phyloP scores from a whole-genome alignment of 371 early-diverging fungal genomes.

The Lichtheimia ornata region DNA sequence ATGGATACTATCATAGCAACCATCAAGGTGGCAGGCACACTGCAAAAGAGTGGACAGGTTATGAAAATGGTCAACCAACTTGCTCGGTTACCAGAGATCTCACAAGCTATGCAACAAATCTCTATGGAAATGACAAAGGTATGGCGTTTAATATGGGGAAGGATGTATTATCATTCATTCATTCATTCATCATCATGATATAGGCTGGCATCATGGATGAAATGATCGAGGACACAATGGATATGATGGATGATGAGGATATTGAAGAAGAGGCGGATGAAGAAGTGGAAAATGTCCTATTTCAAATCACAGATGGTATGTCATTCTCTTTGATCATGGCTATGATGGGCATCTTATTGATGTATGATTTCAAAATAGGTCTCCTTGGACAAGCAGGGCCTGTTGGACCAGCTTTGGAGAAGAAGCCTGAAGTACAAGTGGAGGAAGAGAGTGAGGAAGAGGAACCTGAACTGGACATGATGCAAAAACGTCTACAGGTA shows the following conservation, averaged over 20 bases:
- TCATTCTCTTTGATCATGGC: neutral
- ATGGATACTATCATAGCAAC: constrained; percentile 55
- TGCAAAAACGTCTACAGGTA: constrained; percentile 86
- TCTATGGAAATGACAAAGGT: constrained; percentile 95
- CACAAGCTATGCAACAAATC: constrained; percentile 85
- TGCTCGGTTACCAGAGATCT: constrained; percentile 84
- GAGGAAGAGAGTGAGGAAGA: constrained; percentile 67
- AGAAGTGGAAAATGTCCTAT: constrained; percentile 89
- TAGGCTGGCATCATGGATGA: constrained; percentile 95
- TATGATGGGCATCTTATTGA: no score
- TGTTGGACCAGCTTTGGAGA: constrained; percentile 59
- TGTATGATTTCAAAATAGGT: constrained; percentile 38
- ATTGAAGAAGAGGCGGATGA: constrained; percentile 94
- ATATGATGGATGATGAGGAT: constrained; percentile 85
- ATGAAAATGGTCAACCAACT: constrained; percentile 90
- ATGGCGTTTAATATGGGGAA: neutral
- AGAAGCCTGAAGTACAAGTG: constrained; percentile 35
- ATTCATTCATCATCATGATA: neutral
- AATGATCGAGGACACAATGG: constrained; percentile 92
- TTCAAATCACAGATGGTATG: constrained; percentile 86
- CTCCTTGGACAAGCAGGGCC: constrained; percentile 70
- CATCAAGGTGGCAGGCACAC: constrained; percentile 84
- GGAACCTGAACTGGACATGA: constrained; percentile 78
- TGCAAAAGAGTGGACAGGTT: constrained; percentile 87
- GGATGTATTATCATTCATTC: neutral